Evolutionary conservation across 768 basidiomycete species (phyloP).

Genomic region (Cystofilobasidium capitatum): DNA sequence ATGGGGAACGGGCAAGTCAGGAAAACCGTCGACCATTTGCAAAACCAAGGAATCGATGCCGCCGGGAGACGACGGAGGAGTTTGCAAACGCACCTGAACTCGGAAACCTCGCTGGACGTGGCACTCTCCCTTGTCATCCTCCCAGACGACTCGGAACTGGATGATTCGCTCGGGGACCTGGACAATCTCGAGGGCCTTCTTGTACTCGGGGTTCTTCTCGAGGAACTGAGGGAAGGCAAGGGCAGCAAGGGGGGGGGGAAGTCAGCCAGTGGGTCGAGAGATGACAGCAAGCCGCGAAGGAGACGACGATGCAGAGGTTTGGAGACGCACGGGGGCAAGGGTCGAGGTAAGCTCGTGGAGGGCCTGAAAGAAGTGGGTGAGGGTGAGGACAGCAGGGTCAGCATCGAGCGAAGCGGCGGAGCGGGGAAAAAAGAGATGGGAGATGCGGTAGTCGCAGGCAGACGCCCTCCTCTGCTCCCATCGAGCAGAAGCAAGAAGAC

Average conservation of each 20-base stretch:
- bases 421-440: background rate
- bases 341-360: constrained; percentile 57
- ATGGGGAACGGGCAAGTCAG: background rate
- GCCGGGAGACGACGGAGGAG: background rate
- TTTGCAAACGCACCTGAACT: constrained; percentile 49
- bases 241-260: background rate
- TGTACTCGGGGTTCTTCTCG: constrained; percentile 56
- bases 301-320: background rate
- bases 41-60: background rate
- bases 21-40: background rate
- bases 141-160: constrained; percentile 68
- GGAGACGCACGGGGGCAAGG: constrained; percentile 44
- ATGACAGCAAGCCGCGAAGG: background rate
- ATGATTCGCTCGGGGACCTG: constrained; percentile 45
- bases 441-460: background rate
- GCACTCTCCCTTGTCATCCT: constrained; percentile 55
- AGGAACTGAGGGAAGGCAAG: constrained; percentile 44
- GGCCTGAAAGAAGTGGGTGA: constrained; percentile 43
- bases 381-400: background rate
- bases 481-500: background rate
- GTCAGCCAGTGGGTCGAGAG: background rate
- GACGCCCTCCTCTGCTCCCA: too few species aligned
- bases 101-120: constrained; percentile 67
- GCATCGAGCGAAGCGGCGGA: background rate
- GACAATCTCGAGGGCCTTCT: constrained; percentile 54